Evolutionary conservation across 768 basidiomycete species (phyloP).

Genomic region (Termitomyces sp.): DNA sequence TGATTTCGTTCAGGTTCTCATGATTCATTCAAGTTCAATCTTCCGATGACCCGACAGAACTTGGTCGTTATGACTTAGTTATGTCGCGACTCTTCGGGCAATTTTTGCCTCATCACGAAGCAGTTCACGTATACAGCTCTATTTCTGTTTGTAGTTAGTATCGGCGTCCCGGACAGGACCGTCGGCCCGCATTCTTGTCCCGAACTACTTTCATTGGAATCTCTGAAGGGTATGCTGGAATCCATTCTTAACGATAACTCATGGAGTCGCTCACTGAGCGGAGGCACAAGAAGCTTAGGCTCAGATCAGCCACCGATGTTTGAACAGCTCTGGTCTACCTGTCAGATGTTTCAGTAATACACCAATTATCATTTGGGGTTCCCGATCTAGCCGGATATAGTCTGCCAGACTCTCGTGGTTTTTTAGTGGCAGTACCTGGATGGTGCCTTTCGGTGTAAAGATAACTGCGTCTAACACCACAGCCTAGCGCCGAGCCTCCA

Average conservation of each 20-base stretch:
- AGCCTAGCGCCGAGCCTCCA: constrained; percentile 1
- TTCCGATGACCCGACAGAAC: neutral
- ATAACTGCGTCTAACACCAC: constrained; percentile 8
- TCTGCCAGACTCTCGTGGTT: constrained; percentile 6
- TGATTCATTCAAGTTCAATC: neutral
- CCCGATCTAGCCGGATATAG: constrained; percentile 13
- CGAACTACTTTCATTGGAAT: neutral
- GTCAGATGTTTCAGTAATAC: constrained; percentile 15
- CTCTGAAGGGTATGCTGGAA: neutral
- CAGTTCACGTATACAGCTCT: neutral
- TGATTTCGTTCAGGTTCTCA: neutral
- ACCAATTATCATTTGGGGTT: constrained; percentile 7
- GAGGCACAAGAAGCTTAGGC: constrained; percentile 2
- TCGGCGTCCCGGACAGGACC: neutral
- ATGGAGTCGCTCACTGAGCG: constrained; percentile 2
- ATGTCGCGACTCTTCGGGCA: neutral
- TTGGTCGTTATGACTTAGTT: neutral
- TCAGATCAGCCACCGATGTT: constrained; percentile 12
- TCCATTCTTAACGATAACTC: neutral
- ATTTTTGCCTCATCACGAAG: neutral
- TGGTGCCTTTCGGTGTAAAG: constrained; percentile 9
- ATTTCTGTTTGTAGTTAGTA: neutral
- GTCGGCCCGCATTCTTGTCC: neutral
- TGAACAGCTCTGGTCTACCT: constrained; percentile 12
- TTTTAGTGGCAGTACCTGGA: constrained; percentile 9